Percentiles rank a stretch among this genome's conserved stretches.
Conservation (phyloP, 2,329 filamentous ascomycete genomes). For the Talaromyces sp. region DNA sequence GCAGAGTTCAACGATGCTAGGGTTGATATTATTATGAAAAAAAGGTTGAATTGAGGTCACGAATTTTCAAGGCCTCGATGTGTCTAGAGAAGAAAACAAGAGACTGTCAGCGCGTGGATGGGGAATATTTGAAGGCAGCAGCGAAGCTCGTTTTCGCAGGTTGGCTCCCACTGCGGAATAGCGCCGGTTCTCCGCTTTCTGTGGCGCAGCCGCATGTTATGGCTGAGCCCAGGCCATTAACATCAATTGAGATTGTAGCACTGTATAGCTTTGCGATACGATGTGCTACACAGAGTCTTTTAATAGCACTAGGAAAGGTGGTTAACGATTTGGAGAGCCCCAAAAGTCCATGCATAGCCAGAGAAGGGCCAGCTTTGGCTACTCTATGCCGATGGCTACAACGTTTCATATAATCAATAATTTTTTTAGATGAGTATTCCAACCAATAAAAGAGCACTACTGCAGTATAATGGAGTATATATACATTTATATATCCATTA, state of each 20-base stretch:
- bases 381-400: too few relatives aligned
- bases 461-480: too few relatives aligned
- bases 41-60: background rate
- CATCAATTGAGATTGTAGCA: background rate
- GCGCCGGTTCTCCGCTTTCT: background rate
- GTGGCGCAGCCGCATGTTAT: background rate
- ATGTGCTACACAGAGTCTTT: background rate
- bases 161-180: constrained; percentile 3
- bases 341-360: background rate
- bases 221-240: background rate
- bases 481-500: background rate
- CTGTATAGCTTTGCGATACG: background rate
- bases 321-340: background rate
- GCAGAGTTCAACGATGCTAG: background rate
- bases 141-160: constrained; percentile 1
- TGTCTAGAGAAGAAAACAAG: background rate
- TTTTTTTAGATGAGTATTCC: background rate
- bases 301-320: background rate
- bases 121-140: background rate
- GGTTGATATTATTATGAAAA: background rate
- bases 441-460: too few relatives aligned
- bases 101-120: background rate
- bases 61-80: background rate
- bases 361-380: background rate
- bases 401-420: background rate